Base-by-base conservation (phyloP, 2,329 filamentous ascomycete genomes). In the Grosmannia serpens region DNA sequence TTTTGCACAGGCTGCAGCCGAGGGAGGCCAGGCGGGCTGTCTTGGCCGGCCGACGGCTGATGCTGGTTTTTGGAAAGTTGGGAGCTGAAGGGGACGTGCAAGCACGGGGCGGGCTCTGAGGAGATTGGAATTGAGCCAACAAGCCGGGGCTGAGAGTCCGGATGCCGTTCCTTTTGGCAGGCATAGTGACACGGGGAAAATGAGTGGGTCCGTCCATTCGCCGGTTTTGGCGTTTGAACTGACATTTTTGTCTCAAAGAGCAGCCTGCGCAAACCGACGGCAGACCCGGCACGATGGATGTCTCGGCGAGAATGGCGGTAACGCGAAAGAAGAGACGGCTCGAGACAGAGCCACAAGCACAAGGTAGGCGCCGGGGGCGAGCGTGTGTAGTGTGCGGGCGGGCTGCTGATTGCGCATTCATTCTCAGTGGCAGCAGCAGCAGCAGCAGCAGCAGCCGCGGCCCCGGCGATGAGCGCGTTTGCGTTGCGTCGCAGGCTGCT, bases 391-490 rank as follows among this genome's bases (percentile, higher is more conserved):
- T 7, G 3, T n/a, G 41, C 4, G 17, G 3, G 20, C 3, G 20
- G 9, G 41, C 20, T 44, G 20, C 41, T 44, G 41, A n/a, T 9
- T 5, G 17, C 2, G 17, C n/a, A 17, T 10, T 3, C 41, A 41
- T 22, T 44, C n/a, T 20, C 20, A 44, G 41, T n/a, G 20, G 41
- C 41, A 3, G 53, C 26, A 20, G 2, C 27, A 24, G 27, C 27
- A 17, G 20, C 44, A 49, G 46, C 60, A 17, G 20, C 54, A 11
- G 2, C 20, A n/a, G 31, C 31, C n/a, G 38, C 38, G 11, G 53
- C 24, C 1, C 26, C 55, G 74, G 70, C 67, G 22, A 68, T 75
- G 69, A 77, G 75, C 65, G 75, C 75, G 24, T 75, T 76, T 65
- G 74, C 75, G 26, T 66, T 75, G 41, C 69, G 75, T 3, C 72